Conservation (phyloP, 345 rosid genomes). For the Ricinus communis region DNA sequence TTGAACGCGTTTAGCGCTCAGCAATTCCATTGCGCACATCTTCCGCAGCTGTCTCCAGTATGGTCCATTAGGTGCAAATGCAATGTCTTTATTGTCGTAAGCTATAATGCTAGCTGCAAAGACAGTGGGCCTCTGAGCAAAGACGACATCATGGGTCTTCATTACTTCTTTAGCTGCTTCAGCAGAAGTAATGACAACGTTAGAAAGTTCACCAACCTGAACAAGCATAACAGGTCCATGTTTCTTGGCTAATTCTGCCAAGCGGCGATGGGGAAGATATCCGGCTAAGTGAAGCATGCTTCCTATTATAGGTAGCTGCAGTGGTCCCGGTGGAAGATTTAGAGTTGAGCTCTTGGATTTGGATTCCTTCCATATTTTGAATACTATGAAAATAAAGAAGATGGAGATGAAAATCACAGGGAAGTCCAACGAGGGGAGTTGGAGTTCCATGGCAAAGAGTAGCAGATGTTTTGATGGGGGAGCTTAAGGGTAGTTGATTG, state of each 20-base stretch:
- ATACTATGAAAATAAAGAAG: background rate
- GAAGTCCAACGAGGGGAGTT: too few species aligned
- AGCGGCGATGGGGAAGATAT: background rate
- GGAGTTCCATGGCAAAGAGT: too few species aligned
- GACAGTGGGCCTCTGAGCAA: background rate
- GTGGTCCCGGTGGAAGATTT: background rate
- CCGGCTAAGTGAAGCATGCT: background rate
- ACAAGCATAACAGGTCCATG: background rate
- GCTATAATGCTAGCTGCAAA: background rate
- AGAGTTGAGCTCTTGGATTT: background rate
- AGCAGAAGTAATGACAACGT: background rate
- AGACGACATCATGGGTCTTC: conserved; percentile 5
- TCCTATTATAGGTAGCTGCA: background rate
- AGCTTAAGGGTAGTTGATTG: too few species aligned
- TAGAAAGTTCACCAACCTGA: background rate
- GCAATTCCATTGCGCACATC: background rate
- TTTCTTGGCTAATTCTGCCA: background rate
- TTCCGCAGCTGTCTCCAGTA: conserved; percentile 17
- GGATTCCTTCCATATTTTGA: background rate
- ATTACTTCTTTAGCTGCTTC: conserved; percentile 2
- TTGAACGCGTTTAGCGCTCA: background rate
- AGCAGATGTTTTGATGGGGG: too few species aligned
- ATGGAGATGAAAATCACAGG: background rate
- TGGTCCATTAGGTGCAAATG: background rate
- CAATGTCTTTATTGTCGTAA: background rate